Conservation (phyloP, 352 stramenopile species). For the Pythium inflatum region DNA sequence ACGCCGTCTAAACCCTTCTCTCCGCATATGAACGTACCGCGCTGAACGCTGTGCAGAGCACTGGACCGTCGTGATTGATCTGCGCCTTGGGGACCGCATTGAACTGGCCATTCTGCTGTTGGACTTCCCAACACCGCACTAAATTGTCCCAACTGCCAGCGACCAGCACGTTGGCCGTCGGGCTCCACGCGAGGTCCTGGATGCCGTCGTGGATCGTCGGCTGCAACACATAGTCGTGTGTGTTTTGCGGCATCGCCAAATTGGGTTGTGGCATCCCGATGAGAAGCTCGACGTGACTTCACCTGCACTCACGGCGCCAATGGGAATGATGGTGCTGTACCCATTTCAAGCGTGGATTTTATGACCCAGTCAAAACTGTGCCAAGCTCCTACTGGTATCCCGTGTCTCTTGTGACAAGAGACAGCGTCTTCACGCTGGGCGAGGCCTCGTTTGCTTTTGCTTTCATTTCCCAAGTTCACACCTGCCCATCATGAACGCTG, state of each 20-base stretch:
- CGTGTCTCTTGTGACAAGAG: no score
- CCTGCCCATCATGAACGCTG: no score
- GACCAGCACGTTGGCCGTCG: slow-evolving; percentile 74
- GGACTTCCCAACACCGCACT: slow-evolving; percentile 85
- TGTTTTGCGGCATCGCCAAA: no score
- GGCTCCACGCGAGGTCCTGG: slow-evolving; percentile 78
- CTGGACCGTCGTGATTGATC: slow-evolving; percentile 89
- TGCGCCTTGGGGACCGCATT: slow-evolving; percentile 79
- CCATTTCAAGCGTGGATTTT: no score
- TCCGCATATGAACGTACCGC: slow-evolving; percentile 41
- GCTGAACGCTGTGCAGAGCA: slow-evolving; percentile 93
- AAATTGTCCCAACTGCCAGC: slow-evolving; percentile 84
- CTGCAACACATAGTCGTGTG: slow-evolving; percentile 77
- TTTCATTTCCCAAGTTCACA: no score
- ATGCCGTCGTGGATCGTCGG: slow-evolving; percentile 72
- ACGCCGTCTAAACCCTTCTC: background rate
- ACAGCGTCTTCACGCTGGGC: no score
- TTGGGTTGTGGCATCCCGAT: slow-evolving; percentile 62
- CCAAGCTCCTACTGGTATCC: no score
- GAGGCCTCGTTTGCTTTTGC: no score
- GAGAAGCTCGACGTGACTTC: no score
- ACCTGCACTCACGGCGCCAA: no score
- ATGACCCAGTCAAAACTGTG: no score
- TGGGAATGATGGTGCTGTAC: no score
- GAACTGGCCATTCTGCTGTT: slow-evolving; percentile 72